Evolutionary conservation across 371 early-diverging fungal genomes (phyloP), one percentile per base, ranked within the genome.

Genomic region (Mucor piriformis): DNA sequence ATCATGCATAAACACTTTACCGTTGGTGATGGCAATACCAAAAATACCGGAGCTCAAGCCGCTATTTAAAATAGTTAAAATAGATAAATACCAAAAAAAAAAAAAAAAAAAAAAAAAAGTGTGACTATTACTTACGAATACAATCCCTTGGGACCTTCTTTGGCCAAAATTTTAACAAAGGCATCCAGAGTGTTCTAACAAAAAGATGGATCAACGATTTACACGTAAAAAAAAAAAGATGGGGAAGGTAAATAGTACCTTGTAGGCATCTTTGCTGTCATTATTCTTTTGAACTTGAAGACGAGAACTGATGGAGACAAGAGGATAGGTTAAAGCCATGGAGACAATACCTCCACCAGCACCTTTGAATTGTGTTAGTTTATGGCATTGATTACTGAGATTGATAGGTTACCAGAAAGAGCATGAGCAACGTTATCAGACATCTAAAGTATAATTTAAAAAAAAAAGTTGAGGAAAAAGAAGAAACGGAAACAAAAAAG

Each of bases 21-120:
- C 95, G 71, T 98, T 96, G 48, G 97, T 98, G 38, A 97, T 71
- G 21, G 96, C 94, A 67, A 96, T 94, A 33, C 97, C 98, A 67
- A 96, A 94, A 54, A 98, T 73, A 35, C 97, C 98, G 21, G 96
- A 95, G 69, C 90, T 88, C 67, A 96, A 76, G n/a, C 98, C 98
- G 61, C 94, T 94, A 72, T 38, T 29, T 3, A 32, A 55, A 58
- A 34, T 37, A 21, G 23, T 15, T 40, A 25, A 24, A 25, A 53
- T 53, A 38, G 25, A 24, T 40, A 37, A 25, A 40, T 23, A n/a
- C n/a, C n/a, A n/a, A n/a, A n/a, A 27, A 16, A 32, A 32, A 20
- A 34, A 20, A 29, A 32, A 12, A 34, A 29, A 29, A 29, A 29
- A 29, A 29, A 6, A 29, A 29, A 21, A 23, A 24, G 2, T 37